Evolutionary conservation across 2,329 filamentous ascomycete genomes (phyloP), one percentile per base, ranked within the genome.

Genomic region (Cordyceps fumosorosea): DNA sequence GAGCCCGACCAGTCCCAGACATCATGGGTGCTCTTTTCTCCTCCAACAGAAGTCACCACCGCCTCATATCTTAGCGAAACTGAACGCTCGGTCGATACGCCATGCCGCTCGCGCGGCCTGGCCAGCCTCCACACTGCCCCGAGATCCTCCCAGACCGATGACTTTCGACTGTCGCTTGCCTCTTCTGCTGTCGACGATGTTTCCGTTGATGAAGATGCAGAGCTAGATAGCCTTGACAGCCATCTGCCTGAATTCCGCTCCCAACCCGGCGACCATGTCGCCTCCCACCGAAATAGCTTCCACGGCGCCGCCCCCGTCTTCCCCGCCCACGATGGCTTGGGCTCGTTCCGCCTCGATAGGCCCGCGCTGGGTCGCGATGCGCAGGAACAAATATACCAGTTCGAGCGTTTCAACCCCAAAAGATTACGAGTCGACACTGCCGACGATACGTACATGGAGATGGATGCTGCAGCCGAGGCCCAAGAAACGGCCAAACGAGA

Each of bases 141-240:
- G 6, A 84, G 83, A 64, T 90, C 88, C 29, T 80, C 79, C 53
- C 76, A 75, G 20, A 78, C 82, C 61, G 77, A 77, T 48, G 78
- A 80, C 54, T 76, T 77, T 29, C 73, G 69, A 29, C 73, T 74
- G 48, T 76, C 77, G 11, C 70, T 72, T 14, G 73, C 75, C 56
- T 70, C 76, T 20, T 75, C 77, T 47, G 73, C 70, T 22, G 66
- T 72, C 42, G 74, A 75, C 20, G 73, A 76, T 40, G 73, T 71
- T 67, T 75, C 63, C 65, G 74, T 62, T 24, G 85, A 88, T 32
- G 89, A 90, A 34, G 89, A 91, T 65, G 86, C 82, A 29, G 93
- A 98, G 72, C 80, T 98, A 51, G 95, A 99, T 73, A 96, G 92
- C 71, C 81, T 98, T 47, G 93, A 98, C 72, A 93, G 93, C 71